Evolutionary conservation across 768 basidiomycete genomes (phyloP).

Genomic region (Mycena latifolia): DNA sequence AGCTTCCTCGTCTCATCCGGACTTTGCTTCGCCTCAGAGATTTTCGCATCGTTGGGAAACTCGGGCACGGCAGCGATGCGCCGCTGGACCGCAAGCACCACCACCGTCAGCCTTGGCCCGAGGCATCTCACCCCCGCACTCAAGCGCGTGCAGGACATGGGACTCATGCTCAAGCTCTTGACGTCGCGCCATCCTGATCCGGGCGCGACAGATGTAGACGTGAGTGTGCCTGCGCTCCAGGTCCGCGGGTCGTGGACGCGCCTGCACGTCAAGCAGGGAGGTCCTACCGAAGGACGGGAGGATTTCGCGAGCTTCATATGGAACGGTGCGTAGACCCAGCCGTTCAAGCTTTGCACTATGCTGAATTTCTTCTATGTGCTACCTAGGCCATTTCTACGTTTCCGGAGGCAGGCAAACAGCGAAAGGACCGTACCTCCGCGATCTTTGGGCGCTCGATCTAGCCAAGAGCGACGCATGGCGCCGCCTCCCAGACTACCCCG

Average conservation of each 20-base stretch:
- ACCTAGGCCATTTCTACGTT: conserved; percentile 43
- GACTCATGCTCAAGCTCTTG: conserved; percentile 9
- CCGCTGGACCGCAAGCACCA: conserved; percentile 8
- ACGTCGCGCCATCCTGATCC: conserved; percentile 47
- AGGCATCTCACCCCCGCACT: conserved; percentile 30
- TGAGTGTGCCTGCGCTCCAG: conserved; percentile 42
- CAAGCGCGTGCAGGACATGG: conserved; percentile 16
- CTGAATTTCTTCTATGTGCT: too few relatives aligned
- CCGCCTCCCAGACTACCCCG: conserved; percentile 42
- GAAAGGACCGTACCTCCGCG: conserved; percentile 44
- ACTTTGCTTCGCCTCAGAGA: conserved; percentile 18
- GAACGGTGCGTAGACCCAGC: conserved; percentile 39
- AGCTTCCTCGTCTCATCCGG: neutral
- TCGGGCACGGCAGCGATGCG: conserved; percentile 15
- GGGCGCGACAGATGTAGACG: conserved; percentile 1
- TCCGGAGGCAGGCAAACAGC: conserved; percentile 42
- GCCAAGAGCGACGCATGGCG: conserved; percentile 42
- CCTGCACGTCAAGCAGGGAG: conserved; percentile 36
- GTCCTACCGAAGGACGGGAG: conserved; percentile 33
- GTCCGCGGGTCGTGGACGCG: conserved; percentile 52
- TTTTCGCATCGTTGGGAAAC: conserved; percentile 6
- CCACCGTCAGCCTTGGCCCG: conserved; percentile 25
- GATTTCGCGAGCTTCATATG: conserved; percentile 44
- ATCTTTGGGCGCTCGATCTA: conserved; percentile 44
- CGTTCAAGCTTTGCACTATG: too few relatives aligned